Conservation (phyloP, 73 alveolate species). For the Uronychia binucleata region DNA sequence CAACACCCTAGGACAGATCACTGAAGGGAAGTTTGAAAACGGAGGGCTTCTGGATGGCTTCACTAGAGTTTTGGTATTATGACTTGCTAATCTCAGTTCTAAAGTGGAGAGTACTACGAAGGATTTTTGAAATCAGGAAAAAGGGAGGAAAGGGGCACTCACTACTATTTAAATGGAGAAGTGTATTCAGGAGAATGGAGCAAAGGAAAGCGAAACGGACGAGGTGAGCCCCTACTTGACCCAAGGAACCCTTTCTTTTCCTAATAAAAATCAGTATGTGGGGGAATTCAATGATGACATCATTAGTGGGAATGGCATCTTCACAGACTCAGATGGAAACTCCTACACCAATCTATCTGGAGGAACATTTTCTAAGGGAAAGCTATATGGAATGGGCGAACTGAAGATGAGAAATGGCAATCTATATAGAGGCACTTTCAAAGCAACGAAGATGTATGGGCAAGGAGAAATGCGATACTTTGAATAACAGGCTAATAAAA, state of each 20-base stretch:
- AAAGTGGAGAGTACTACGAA: slow-evolving; percentile 58
- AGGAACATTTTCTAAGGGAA: not conserved
- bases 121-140: slow-evolving; percentile 50
- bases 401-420: not conserved
- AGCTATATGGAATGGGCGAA: not conserved
- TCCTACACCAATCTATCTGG: not conserved
- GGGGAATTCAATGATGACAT: not conserved
- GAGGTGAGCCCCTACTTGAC: not conserved
- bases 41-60: not conserved
- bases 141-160: slow-evolving; percentile 46
- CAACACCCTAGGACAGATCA: not conserved
- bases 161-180: slow-evolving; percentile 13
- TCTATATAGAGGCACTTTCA: not conserved
- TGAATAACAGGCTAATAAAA: not conserved
- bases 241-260: not conserved
- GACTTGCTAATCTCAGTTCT: not conserved
- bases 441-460: not conserved
- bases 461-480: not conserved
- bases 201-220: slow-evolving; percentile 53
- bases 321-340: not conserved
- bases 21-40: not conserved
- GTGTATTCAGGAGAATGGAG: slow-evolving; percentile 36
- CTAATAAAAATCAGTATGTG: not conserved
- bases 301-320: not conserved
- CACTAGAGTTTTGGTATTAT: not conserved